Percentiles rank a stretch among this genome's conserved stretches.
Conservation (phyloP, 2,329 filamentous ascomycete species). For the Stromatinia cepivora region DNA sequence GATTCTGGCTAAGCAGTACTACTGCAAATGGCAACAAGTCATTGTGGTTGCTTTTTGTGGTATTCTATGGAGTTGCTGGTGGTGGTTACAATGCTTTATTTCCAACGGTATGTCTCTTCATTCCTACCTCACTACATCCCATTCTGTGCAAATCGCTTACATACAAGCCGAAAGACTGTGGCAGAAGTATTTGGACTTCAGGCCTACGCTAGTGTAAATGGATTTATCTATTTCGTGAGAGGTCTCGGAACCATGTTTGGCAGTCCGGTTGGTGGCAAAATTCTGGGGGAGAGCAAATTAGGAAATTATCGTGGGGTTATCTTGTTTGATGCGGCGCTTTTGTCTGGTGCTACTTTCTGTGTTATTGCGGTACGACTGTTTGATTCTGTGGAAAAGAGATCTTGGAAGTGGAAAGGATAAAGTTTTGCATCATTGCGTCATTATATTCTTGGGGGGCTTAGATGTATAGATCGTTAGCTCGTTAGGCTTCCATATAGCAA, state of each 20-base stretch:
- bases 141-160: slow-evolving; percentile 5
- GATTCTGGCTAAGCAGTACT: slow-evolving; percentile 43
- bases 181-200: slow-evolving; percentile 51
- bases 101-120: slow-evolving; percentile 41
- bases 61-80: slow-evolving; percentile 46
- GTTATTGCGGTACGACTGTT: slow-evolving; percentile 47
- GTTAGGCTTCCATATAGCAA: not conserved
- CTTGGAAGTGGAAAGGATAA: slow-evolving; percentile 46
- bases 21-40: slow-evolving; percentile 36
- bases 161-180: slow-evolving; percentile 38
- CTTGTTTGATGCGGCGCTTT: slow-evolving; percentile 43
- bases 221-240: slow-evolving; percentile 49
- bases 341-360: slow-evolving; percentile 45
- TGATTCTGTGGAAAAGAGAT: slow-evolving; percentile 43
- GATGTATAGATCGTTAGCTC: not conserved
- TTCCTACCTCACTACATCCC: not conserved
- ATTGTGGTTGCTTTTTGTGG: slow-evolving; percentile 47
- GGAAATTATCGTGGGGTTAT: slow-evolving; percentile 45
- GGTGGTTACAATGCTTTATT: slow-evolving; percentile 50
- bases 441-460: not conserved
- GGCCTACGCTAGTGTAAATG: slow-evolving; percentile 50
- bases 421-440: not conserved
- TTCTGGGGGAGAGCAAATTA: slow-evolving; percentile 42
- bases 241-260: slow-evolving; percentile 49
- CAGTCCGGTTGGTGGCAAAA: slow-evolving; percentile 47